These are phyloP conservation scores for Aspergillus flavus DNA, from an alignment of 2,329 filamentous ascomycete genomes.

Conservation along the genomic window DNA sequence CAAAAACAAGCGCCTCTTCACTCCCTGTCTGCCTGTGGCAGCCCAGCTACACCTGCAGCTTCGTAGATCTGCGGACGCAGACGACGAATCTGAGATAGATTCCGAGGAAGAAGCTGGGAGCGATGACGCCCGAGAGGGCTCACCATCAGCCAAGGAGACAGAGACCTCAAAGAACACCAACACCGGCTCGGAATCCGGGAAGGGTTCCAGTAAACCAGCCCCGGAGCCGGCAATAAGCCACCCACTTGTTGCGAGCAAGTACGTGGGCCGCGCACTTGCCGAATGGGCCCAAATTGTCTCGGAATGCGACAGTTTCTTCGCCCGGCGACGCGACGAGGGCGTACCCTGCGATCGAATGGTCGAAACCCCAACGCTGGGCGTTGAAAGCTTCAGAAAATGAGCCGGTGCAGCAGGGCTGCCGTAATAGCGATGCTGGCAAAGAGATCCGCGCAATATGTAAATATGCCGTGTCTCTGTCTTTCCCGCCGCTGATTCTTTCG, in stretches of 20 bases:
- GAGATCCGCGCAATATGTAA: neutral
- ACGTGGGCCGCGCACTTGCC: slow-evolving; percentile 64
- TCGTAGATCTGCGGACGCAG: slow-evolving; percentile 28
- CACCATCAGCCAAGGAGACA: slow-evolving; percentile 6
- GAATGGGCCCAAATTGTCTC: slow-evolving; percentile 65
- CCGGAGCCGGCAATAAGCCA: slow-evolving; percentile 25
- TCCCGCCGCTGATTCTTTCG: neutral
- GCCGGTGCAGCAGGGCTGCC: neutral
- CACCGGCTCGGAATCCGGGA: slow-evolving; percentile 8
- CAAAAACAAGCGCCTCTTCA: slow-evolving; percentile 56
- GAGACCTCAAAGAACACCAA: neutral
- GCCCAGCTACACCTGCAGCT: slow-evolving; percentile 57
- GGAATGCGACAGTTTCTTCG: slow-evolving; percentile 67
- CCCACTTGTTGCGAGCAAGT: slow-evolving; percentile 51
- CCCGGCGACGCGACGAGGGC: slow-evolving; percentile 63
- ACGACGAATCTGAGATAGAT: slow-evolving; percentile 24
- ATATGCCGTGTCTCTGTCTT: neutral
- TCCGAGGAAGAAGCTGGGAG: slow-evolving; percentile 20
- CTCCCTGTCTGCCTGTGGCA: slow-evolving; percentile 59
- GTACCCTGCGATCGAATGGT: slow-evolving; percentile 60
- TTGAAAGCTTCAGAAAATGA: slow-evolving; percentile 61
- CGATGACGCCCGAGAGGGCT: slow-evolving; percentile 9
- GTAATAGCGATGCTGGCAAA: slow-evolving; percentile 24
- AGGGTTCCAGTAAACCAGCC: slow-evolving; percentile 12
- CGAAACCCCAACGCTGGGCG: slow-evolving; percentile 64